phyloP scores from a whole-genome alignment of 768 basidiomycete species.

The Pulveroboletus sp. region DNA sequence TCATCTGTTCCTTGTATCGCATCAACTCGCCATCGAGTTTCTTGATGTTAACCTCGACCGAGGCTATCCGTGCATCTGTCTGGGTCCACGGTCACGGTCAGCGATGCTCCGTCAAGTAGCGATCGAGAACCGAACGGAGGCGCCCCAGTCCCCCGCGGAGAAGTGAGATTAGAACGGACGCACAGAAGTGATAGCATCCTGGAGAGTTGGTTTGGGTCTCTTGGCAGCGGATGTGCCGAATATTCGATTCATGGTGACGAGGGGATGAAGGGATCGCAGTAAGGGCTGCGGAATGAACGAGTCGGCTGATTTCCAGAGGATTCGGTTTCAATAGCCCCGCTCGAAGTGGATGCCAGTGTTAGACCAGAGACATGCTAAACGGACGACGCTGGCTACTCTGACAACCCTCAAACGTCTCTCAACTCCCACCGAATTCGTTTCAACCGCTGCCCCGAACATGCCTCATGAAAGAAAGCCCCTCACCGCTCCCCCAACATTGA shows the following conservation, averaged over 20 bases:
- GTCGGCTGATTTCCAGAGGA: no score
- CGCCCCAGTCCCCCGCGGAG: no score
- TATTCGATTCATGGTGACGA: slow-evolving; percentile 68
- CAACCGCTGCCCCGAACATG: neutral
- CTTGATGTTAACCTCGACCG: slow-evolving; percentile 94
- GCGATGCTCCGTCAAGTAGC: neutral
- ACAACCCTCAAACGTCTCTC: neutral
- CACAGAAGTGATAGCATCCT: slow-evolving; percentile 91
- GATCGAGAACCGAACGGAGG: neutral
- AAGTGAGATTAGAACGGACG: slow-evolving; percentile 23
- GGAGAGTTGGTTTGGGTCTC: slow-evolving; percentile 81
- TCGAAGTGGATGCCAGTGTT: no score
- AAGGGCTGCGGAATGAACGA: neutral
- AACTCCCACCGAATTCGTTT: neutral
- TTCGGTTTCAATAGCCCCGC: no score
- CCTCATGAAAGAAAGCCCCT: slow-evolving; percentile 74
- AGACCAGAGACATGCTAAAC: no score
- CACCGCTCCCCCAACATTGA: slow-evolving; percentile 88
- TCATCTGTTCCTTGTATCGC: slow-evolving; percentile 94
- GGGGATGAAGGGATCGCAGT: neutral
- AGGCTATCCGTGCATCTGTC: slow-evolving; percentile 84
- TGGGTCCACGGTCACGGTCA: slow-evolving; percentile 27
- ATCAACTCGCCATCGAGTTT: slow-evolving; percentile 92
- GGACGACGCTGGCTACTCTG: neutral
- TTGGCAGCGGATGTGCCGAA: slow-evolving; percentile 71